Evolutionary conservation across 495 filamentous ascomycete species (phyloP).

Genomic region (Hypoxylon lienhwacheense): DNA sequence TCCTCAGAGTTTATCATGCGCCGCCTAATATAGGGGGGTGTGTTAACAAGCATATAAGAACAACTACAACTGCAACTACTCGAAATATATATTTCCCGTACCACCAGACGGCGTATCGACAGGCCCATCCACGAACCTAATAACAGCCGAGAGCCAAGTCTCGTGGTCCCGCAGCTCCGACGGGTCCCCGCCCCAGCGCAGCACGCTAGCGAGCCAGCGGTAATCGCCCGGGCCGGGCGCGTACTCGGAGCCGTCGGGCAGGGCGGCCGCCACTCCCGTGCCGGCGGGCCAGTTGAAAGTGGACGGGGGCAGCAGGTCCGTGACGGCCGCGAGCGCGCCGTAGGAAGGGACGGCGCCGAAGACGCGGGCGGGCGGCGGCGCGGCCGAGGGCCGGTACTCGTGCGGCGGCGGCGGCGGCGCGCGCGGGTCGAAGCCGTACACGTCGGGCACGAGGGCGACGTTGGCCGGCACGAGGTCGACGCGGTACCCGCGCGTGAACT

Average conservation of each 20-base stretch:
- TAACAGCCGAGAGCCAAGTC: constrained; percentile 32
- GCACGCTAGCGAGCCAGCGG: constrained; percentile 24
- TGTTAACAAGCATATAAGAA: too few species aligned
- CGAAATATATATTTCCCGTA: too few species aligned
- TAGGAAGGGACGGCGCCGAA: constrained; percentile 19
- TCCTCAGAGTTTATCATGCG: too few species aligned
- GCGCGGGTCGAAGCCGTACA: constrained; percentile 28
- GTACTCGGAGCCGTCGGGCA: constrained; percentile 12
- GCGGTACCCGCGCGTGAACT: constrained; percentile 28
- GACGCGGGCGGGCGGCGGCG: constrained; percentile 7
- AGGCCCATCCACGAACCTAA: constrained; percentile 26
- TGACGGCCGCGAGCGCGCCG: constrained; percentile 20
- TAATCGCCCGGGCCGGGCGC: constrained; percentile 29
- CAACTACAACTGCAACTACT: too few species aligned
- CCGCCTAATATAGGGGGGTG: too few species aligned
- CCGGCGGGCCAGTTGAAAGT: constrained; percentile 23
- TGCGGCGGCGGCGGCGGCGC: constrained; percentile 1
- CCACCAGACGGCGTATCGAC: not conserved
- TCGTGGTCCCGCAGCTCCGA: constrained; percentile 23
- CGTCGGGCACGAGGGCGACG: constrained; percentile 23
- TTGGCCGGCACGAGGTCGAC: constrained; percentile 32
- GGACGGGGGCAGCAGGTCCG: constrained; percentile 16
- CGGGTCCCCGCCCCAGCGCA: constrained; percentile 31
- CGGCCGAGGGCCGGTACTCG: constrained; percentile 18
- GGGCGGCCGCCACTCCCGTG: constrained; percentile 6